Percentiles rank a stretch among this genome's conserved stretches.
phyloP scores from a whole-genome alignment of 768 basidiomycete species.

The Peribolospora kevripleyi region DNA sequence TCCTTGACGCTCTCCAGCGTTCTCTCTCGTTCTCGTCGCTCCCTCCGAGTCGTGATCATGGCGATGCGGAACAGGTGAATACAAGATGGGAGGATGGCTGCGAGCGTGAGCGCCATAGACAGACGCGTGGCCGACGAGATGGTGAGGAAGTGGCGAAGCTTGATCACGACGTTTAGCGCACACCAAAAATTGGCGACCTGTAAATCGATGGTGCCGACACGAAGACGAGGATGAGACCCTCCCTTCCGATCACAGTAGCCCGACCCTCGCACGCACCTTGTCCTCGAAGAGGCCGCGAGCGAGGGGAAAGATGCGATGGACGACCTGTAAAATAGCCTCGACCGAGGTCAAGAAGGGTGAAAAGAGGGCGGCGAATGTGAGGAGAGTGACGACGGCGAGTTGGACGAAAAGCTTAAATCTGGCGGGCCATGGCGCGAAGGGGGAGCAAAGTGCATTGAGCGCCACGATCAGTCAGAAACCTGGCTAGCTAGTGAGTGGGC shows the following conservation, averaged over 20 bases:
- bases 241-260: no score
- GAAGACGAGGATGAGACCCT: no score
- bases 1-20: no score
- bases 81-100: constrained; percentile 33
- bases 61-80: constrained; percentile 5
- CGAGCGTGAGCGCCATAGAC: constrained; percentile 38
- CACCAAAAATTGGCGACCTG: constrained; percentile 92
- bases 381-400: constrained; percentile 36
- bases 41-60: constrained; percentile 11
- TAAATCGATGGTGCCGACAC: constrained; percentile 13
- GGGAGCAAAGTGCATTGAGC: no score
- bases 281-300: constrained; percentile 75
- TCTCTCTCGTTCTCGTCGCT: neutral
- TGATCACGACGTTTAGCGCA: constrained; percentile 63
- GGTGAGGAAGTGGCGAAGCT: constrained; percentile 39
- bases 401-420: constrained; percentile 35
- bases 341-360: constrained; percentile 40
- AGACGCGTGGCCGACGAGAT: constrained; percentile 28
- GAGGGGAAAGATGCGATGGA: constrained; percentile 75
- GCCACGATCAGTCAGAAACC: neutral
- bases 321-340: constrained; percentile 32
- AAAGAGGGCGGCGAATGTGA: constrained; percentile 46
- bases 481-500: neutral
- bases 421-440: constrained; percentile 9
- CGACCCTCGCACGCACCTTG: constrained; percentile 22